Conservation (phyloP, 352 stramenopile genomes). For the Phytophthora brassicae region DNA sequence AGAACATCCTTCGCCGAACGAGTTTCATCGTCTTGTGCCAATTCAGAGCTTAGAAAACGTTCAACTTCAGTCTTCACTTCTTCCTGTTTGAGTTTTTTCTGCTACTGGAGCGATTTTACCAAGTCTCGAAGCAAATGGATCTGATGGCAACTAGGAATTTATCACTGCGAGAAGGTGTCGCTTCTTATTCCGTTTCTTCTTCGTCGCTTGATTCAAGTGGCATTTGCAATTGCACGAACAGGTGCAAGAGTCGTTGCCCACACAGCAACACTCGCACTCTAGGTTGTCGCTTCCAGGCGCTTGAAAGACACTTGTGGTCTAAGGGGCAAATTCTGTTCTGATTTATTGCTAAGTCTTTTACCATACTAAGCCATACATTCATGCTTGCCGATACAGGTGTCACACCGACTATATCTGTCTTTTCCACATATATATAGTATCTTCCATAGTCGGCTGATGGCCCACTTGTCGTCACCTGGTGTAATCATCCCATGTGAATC, state of each 20-base stretch:
- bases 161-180: background rate
- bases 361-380: too few species aligned
- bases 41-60: conserved; percentile 28
- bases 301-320: too few species aligned
- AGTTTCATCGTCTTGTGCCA: conserved; percentile 9
- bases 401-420: too few species aligned
- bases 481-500: too few species aligned
- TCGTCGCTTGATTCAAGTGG: conserved; percentile 68
- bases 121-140: conserved; percentile 18
- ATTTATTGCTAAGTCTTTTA: too few species aligned
- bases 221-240: conserved; percentile 70
- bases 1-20: conserved; percentile 34
- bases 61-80: conserved; percentile 35
- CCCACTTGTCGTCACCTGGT: too few species aligned
- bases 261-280: conserved; percentile 77
- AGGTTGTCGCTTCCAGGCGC: conserved; percentile 70
- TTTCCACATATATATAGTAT: too few species aligned
- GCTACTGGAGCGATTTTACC: conserved; percentile 17
- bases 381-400: too few species aligned
- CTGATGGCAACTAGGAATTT: conserved; percentile 26
- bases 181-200: conserved; percentile 23
- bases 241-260: conserved; percentile 55
- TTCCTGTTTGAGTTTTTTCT: conserved; percentile 25
- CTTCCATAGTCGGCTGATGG: too few species aligned
- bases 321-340: too few species aligned